Conservation (phyloP, 1,284 basidiomycete genomes). For the Sanghuangporus weigelae region DNA sequence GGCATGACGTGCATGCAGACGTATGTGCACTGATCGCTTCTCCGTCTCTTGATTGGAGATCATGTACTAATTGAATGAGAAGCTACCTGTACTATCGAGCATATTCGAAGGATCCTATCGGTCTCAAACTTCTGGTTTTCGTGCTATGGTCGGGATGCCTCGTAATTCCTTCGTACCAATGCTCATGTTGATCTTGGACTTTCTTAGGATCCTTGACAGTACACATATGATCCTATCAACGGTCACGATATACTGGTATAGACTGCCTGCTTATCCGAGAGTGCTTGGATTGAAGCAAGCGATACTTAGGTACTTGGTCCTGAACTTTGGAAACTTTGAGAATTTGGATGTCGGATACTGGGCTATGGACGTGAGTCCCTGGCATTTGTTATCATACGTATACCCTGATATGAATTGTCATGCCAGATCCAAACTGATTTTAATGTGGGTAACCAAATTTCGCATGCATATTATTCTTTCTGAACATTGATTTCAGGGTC, state of each 20-base stretch:
- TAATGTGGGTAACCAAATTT: no score
- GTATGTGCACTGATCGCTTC: conserved; percentile 18
- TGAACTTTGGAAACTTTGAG: conserved; percentile 24
- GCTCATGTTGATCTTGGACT: neutral
- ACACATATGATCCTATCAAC: conserved; percentile 26
- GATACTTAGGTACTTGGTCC: conserved; percentile 26
- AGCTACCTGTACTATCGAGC: conserved; percentile 19
- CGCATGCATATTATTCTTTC: neutral
- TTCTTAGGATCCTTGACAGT: conserved; percentile 23
- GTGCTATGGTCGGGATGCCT: conserved; percentile 20
- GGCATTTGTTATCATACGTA: neutral
- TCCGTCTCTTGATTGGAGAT: neutral
- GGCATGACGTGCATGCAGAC: conserved; percentile 25
- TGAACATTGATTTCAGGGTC: conserved; percentile 9
- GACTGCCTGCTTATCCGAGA: neutral
- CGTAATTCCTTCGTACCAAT: neutral
- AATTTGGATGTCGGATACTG: conserved; percentile 25
- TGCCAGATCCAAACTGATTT: conserved; percentile 27
- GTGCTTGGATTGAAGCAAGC: neutral
- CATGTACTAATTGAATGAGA: neutral
- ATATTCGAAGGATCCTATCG: conserved; percentile 21
- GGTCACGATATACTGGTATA: conserved; percentile 26
- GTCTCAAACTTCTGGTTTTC: conserved; percentile 24
- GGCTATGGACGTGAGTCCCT: conserved; percentile 26
- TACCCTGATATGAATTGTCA: neutral